Evolutionary conservation across 2,329 filamentous ascomycete genomes (phyloP).

Genomic region (Lojkania enalia): DNA sequence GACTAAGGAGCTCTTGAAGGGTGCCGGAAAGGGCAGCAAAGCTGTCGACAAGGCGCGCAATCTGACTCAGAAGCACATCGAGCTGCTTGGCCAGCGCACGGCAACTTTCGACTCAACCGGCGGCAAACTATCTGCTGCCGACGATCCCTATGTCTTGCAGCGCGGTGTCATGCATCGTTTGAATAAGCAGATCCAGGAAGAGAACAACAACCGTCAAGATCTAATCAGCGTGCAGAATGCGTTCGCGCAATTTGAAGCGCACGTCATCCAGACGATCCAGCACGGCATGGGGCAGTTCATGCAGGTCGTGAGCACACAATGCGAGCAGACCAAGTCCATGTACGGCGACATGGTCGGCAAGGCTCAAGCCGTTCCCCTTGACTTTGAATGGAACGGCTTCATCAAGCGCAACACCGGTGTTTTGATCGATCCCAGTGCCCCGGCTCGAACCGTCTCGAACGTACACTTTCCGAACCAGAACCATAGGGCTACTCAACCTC

Average conservation of each 20-base stretch:
- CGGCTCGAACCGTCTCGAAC: slow-evolving; percentile 71
- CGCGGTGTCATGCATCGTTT: slow-evolving; percentile 81
- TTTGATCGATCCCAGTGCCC: slow-evolving; percentile 76
- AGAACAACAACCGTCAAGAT: slow-evolving; percentile 95
- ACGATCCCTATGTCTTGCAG: slow-evolving; percentile 88
- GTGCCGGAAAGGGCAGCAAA: slow-evolving; percentile 83
- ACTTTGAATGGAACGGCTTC: slow-evolving; percentile 94
- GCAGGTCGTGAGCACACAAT: slow-evolving; percentile 76
- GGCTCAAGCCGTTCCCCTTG: slow-evolving; percentile 74
- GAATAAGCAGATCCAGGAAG: slow-evolving; percentile 87
- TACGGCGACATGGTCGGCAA: slow-evolving; percentile 80
- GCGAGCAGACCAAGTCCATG: slow-evolving; percentile 77
- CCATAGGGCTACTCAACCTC: slow-evolving; percentile 75
- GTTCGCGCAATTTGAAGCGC: slow-evolving; percentile 83
- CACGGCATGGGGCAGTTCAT: slow-evolving; percentile 81
- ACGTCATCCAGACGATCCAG: slow-evolving; percentile 82
- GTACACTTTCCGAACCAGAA: slow-evolving; percentile 88
- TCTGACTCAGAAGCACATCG: slow-evolving; percentile 91
- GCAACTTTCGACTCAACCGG: slow-evolving; percentile 77
- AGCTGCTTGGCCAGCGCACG: slow-evolving; percentile 84
- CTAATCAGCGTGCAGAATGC: slow-evolving; percentile 88
- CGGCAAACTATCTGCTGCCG: slow-evolving; percentile 67
- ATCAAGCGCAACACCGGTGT: slow-evolving; percentile 68
- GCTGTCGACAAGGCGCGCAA: slow-evolving; percentile 87
- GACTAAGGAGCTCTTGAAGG: slow-evolving; percentile 81